These are phyloP conservation scores for Termitomyces sp. DNA, from an alignment of 768 basidiomycete genomes.

Conservation along the genomic window DNA sequence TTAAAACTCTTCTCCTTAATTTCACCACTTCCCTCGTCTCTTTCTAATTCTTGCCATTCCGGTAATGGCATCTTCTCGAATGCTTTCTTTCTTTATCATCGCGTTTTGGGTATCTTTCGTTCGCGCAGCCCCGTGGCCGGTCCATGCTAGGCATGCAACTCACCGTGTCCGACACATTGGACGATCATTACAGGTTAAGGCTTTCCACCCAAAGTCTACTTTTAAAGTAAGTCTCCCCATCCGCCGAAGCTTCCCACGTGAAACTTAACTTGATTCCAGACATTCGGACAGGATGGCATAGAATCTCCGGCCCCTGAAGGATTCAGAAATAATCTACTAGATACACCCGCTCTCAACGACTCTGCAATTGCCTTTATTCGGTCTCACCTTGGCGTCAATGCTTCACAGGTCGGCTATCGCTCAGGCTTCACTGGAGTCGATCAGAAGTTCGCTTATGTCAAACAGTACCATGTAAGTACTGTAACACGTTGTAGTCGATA, in stretches of 20 bases:
- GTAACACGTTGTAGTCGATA: background rate
- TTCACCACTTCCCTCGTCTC: slow-evolving; percentile 8
- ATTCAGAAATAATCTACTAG: slow-evolving; percentile 10
- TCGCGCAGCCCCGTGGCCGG: slow-evolving; percentile 26
- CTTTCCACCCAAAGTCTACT: slow-evolving; percentile 20
- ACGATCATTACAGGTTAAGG: slow-evolving; percentile 17
- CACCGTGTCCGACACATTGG: slow-evolving; percentile 23
- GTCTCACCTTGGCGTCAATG: slow-evolving; percentile 18
- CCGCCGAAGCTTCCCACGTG: too few relatives aligned
- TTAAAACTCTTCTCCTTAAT: slow-evolving; percentile 1
- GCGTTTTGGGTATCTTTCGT: slow-evolving; percentile 17
- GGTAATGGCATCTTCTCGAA: slow-evolving; percentile 23
- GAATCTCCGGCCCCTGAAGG: slow-evolving; percentile 15
- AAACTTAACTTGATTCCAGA: slow-evolving; percentile 9
- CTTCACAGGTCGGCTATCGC: slow-evolving; percentile 15
- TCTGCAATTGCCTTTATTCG: slow-evolving; percentile 24
- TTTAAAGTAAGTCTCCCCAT: slow-evolving; percentile 15
- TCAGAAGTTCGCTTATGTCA: slow-evolving; percentile 22
- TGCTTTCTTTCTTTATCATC: slow-evolving; percentile 21
- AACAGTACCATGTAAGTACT: slow-evolving; percentile 23
- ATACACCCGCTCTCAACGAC: slow-evolving; percentile 19
- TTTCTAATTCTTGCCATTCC: slow-evolving; percentile 13
- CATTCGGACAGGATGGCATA: slow-evolving; percentile 20
- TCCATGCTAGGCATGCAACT: slow-evolving; percentile 22
- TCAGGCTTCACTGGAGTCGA: slow-evolving; percentile 15